phyloP scores from a whole-genome alignment of 495 filamentous ascomycete genomes.

The Cladorrhinum samala region DNA sequence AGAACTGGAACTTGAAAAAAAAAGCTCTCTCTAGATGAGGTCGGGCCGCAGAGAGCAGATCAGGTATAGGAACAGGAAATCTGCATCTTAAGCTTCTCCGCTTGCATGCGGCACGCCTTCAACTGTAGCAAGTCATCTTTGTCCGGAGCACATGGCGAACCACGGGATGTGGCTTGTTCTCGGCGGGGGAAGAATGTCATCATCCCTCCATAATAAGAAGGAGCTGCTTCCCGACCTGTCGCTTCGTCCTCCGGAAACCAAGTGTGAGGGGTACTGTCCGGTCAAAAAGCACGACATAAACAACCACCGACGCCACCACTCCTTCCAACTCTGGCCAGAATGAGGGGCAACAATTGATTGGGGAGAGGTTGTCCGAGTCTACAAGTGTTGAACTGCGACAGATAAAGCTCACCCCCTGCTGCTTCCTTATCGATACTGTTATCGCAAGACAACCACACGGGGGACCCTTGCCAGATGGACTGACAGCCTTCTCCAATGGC shows the following conservation, averaged over 20 bases:
- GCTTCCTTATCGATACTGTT: background rate
- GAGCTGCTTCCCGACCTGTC: background rate
- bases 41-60: too few relatives aligned
- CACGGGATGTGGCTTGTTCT: background rate
- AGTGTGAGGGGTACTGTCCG: conserved; percentile 1
- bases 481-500: too few relatives aligned
- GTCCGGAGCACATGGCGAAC: background rate
- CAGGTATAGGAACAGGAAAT: background rate
- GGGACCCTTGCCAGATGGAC: too few relatives aligned
- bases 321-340: background rate
- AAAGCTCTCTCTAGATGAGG: too few relatives aligned
- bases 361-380: background rate
- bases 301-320: background rate
- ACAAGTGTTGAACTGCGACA: background rate
- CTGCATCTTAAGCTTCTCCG: background rate
- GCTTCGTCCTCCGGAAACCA: background rate
- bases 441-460: background rate
- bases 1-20: too few relatives aligned
- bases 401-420: background rate
- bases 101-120: too few relatives aligned
- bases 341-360: background rate
- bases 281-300: background rate
- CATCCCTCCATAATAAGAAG: background rate
- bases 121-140: too few relatives aligned
- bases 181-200: conserved; percentile 1